Base-by-base conservation (phyloP, 2,329 filamentous ascomycete genomes). In the Pyricularia pennisetigena region DNA sequence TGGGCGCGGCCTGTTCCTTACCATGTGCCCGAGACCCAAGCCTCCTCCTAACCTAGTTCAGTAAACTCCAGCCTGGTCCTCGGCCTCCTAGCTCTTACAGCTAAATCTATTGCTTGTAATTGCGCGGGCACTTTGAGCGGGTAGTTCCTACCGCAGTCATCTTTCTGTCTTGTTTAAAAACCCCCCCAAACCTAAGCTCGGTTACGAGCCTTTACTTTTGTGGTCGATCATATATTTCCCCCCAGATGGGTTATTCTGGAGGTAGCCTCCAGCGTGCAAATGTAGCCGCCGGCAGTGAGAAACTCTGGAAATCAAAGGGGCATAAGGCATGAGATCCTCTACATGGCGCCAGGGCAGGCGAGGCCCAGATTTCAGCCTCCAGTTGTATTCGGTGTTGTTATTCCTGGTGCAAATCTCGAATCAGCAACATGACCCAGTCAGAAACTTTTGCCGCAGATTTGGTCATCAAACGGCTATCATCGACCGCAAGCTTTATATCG, bases 381-480 rank as follows among this genome's bases (percentile, higher is more conserved):
- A 10, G 41, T n/a, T 49, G 4, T 49, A n/a, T n/a, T 49, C 49
- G 8, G 28, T 65, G 10, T 20, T 70, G 65, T 63, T 69, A 32
- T 41, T 49, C 12, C 14, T 71, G 24, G 64, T 66, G 12, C 54
- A 64, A 29, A 32, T 24, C 62, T 68, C 68, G n/a, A 61, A 61
- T 35, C 78, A 77, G 67, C 79, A 82, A 69, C 75, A 81, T 68
- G 81, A 88, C 72, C 84, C 84, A 4, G 77, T 88, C 65, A 78
- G 76, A 28, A 80, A 86, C 74, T 88, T 84, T 68, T 85, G 83
- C 71, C 77, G 82, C 64, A 77, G 82, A 69, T 85, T 82, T 76
- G 85, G 83, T 63, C 87, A 90, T 73, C 85, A 88, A 74, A 86
- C 85, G 8, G 81, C 87, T 7, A 79, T 88, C 10, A 80, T 90